phyloP scores from a whole-genome alignment of 805 yeast species.

The Yamadazyma akitaensis region DNA sequence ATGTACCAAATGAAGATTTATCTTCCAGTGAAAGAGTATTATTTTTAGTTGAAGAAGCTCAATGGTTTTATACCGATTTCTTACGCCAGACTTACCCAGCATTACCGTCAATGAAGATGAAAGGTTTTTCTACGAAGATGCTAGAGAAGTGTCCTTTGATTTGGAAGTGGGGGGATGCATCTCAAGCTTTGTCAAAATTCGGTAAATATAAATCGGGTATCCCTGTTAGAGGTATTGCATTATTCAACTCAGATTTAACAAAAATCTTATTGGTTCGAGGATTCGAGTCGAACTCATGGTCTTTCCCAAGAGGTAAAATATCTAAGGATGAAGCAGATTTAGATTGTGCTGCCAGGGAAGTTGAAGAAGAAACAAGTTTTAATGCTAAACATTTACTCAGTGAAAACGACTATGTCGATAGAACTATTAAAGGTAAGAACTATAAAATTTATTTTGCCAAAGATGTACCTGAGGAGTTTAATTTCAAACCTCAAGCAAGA shows the following conservation, averaged over 20 bases:
- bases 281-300: slow-evolving; percentile 77
- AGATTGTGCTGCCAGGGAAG: slow-evolving; percentile 89
- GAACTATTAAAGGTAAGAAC: slow-evolving; percentile 79
- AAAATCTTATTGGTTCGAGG: slow-evolving; percentile 82
- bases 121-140: slow-evolving; percentile 65
- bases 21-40: slow-evolving; percentile 76
- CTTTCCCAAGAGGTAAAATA: slow-evolving; percentile 96
- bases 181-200: slow-evolving; percentile 73
- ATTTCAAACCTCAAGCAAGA: slow-evolving; percentile 79
- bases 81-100: slow-evolving; percentile 66
- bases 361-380: slow-evolving; percentile 89
- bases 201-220: slow-evolving; percentile 82
- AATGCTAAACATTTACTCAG: slow-evolving; percentile 68
- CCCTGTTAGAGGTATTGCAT: slow-evolving; percentile 95
- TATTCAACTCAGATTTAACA: slow-evolving; percentile 66
- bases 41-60: slow-evolving; percentile 96
- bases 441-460: slow-evolving; percentile 75
- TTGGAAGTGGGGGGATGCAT: slow-evolving; percentile 84
- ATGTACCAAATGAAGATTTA: slow-evolving; percentile 89
- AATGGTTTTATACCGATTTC: slow-evolving; percentile 94
- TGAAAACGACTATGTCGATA: slow-evolving; percentile 72
- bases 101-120: slow-evolving; percentile 76
- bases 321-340: slow-evolving; percentile 88
- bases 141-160: slow-evolving; percentile 68
- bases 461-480: slow-evolving; percentile 71